These are phyloP conservation scores for Nymphaea colorata DNA, from an alignment of 164 flowering plant genomes.

Conservation along the genomic window DNA sequence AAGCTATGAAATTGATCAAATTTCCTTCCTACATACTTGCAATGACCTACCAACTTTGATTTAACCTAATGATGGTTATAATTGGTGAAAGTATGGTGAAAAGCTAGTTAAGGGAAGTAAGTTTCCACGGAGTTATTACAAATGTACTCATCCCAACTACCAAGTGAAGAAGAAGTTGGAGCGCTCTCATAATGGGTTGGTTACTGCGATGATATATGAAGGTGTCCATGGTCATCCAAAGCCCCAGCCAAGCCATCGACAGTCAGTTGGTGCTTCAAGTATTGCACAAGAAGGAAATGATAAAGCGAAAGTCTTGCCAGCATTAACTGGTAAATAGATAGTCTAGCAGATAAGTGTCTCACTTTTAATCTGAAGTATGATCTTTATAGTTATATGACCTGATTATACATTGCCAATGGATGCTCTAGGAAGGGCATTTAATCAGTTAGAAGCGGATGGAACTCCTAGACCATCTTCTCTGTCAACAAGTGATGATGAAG, in stretches of 20 bases:
- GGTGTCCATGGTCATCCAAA: slow-evolving; percentile 68
- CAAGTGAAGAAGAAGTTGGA: slow-evolving; percentile 59
- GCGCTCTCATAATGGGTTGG: slow-evolving; percentile 44
- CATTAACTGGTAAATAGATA: slow-evolving; percentile 25
- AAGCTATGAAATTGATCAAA: too few species aligned
- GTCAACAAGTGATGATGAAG: slow-evolving; percentile 18
- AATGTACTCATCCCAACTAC: slow-evolving; percentile 57
- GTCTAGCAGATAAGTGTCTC: background rate
- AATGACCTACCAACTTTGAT: too few species aligned
- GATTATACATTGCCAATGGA: slow-evolving; percentile 20
- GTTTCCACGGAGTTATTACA: slow-evolving; percentile 62
- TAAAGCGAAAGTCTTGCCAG: slow-evolving; percentile 10
- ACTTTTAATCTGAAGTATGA: background rate
- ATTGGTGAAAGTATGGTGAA: slow-evolving; percentile 82
- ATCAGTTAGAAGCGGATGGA: slow-evolving; percentile 14
- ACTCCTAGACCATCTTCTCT: slow-evolving; percentile 11
- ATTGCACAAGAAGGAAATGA: slow-evolving; percentile 19
- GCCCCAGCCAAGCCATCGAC: slow-evolving; percentile 27
- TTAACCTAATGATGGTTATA: slow-evolving; percentile 66
- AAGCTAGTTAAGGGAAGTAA: slow-evolving; percentile 62
- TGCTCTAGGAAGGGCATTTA: slow-evolving; percentile 15
- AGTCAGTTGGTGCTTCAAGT: slow-evolving; percentile 16
- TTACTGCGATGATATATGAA: slow-evolving; percentile 43
- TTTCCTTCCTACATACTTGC: too few species aligned
- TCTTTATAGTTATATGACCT: slow-evolving; percentile 3